Evolutionary conservation across 73 alveolate genomes (phyloP).

Genomic region (Tetrahymena elliotti): DNA sequence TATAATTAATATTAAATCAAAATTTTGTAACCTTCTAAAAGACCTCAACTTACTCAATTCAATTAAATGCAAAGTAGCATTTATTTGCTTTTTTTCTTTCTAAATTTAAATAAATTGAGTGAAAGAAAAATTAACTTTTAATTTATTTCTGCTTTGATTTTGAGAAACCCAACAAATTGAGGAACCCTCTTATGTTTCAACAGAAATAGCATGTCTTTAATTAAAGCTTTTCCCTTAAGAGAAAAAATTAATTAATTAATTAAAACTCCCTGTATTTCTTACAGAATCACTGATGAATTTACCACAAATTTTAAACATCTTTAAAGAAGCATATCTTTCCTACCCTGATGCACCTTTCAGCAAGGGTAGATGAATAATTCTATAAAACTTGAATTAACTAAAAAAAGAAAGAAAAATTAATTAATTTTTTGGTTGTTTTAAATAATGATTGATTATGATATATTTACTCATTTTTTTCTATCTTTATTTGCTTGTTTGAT

Average conservation of each 20-base stretch:
- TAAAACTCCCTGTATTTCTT: background rate
- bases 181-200: background rate
- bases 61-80: background rate
- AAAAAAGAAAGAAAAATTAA: background rate
- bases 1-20: too few species aligned
- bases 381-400: background rate
- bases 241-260: background rate
- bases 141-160: too few species aligned
- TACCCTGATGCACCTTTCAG: background rate
- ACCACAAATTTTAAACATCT: background rate
- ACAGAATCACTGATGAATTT: background rate
- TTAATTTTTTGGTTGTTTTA: too few species aligned
- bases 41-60: background rate
- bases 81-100: too few species aligned
- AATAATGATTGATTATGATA: too few species aligned
- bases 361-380: background rate
- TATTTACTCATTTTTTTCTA: too few species aligned
- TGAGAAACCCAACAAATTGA: background rate
- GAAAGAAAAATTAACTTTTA: background rate
- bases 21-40: background rate
- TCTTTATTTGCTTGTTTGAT: too few species aligned
- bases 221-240: background rate
- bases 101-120: background rate
- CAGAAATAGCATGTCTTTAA: background rate
- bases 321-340: background rate